A percentile compares a stretch with the other conserved stretches of the same genome.
Conservation (phyloP, 129 eudicot species). For the Centrapalus pauciflorus region DNA sequence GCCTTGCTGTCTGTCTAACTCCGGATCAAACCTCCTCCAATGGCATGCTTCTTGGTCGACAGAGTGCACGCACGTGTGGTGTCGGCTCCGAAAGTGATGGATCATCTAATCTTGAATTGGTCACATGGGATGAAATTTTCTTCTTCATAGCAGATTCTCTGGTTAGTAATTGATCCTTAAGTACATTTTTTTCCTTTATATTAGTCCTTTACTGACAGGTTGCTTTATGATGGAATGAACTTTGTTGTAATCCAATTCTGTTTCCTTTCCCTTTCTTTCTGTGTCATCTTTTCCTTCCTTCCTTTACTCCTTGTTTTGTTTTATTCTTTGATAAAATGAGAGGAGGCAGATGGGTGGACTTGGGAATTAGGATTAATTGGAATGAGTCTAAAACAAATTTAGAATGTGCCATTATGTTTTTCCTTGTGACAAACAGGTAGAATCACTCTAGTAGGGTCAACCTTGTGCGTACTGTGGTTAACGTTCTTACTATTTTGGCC, state of each 20-base stretch:
- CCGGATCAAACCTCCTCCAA: conserved; percentile 35
- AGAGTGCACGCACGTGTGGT: conserved; percentile 86
- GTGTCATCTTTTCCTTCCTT: no score
- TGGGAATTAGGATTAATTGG: neutral
- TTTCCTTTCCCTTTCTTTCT: neutral
- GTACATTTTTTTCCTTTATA: neutral
- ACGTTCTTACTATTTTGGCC: no score
- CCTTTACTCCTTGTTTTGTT: neutral
- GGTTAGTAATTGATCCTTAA: conserved; percentile 39
- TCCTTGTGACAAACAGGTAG: neutral
- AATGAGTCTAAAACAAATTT: neutral
- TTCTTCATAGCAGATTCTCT: conserved; percentile 83
- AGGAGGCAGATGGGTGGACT: neutral
- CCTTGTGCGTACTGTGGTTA: no score
- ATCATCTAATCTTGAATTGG: conserved; percentile 52
- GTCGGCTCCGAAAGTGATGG: conserved; percentile 33
- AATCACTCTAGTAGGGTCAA: no score
- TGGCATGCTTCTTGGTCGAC: conserved; percentile 48
- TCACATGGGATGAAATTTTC: conserved; percentile 88
- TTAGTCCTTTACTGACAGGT: neutral
- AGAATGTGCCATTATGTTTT: neutral
- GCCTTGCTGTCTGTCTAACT: conserved; percentile 60
- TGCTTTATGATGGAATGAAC: neutral
- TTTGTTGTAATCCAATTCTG: neutral
- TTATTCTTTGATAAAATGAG: neutral